These are phyloP conservation scores for Asclepias syriaca DNA, from an alignment of 257 asterid genomes.

Conservation along the genomic window DNA sequence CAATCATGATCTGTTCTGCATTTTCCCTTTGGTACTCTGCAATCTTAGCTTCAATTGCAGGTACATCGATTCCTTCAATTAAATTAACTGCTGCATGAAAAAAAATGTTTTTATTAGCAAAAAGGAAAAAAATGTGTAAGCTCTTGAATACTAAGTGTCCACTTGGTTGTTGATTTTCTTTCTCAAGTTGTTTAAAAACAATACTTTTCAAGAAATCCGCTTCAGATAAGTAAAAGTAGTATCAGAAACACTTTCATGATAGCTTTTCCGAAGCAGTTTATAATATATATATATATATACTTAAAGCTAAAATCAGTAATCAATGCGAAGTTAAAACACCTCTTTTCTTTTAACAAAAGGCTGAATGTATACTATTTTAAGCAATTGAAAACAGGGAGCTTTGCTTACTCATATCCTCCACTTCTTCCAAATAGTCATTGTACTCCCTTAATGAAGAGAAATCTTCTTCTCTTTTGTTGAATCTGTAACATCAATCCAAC, in stretches of 20 bases:
- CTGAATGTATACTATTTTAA: not conserved
- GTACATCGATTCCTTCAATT: conserved; percentile 73
- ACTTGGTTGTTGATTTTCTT: not conserved
- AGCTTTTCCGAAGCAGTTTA: not conserved
- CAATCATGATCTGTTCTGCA: conserved; percentile 94
- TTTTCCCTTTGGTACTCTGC: conserved; percentile 79
- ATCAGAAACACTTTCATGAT: not conserved
- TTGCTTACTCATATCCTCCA: conserved; percentile 92
- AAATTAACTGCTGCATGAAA: conserved; percentile 64
- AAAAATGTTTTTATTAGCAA: not conserved
- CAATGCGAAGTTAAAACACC: not conserved
- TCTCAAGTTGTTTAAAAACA: not conserved
- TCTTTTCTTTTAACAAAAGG: not conserved
- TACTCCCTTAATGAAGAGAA: conserved; percentile 68
- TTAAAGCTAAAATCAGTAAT: not conserved
- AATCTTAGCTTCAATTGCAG: conserved; percentile 77
- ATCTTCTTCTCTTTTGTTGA: conserved; percentile 82
- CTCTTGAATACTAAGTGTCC: not conserved
- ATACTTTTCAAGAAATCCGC: not conserved
- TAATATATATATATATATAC: too few relatives aligned
- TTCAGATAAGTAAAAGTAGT: not conserved
- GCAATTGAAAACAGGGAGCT: not conserved
- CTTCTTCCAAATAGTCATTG: conserved; percentile 94
- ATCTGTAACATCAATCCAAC: conserved; percentile 34
- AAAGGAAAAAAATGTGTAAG: too few relatives aligned